Evolutionary conservation across 176 grass and related monocot genomes (phyloP).

Genomic region (Carex parvula): DNA sequence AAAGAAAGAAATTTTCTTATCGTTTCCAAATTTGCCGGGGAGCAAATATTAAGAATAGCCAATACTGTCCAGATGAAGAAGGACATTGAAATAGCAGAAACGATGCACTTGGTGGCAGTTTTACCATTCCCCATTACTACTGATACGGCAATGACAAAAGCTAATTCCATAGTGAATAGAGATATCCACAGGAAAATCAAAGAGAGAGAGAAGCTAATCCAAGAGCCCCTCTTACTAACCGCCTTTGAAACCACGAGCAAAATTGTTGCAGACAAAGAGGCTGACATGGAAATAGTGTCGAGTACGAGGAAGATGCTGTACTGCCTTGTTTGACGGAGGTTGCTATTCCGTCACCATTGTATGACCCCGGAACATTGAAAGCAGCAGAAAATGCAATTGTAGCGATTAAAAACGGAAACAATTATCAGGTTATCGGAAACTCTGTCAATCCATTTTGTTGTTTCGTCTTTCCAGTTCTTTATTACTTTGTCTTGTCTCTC

Average conservation of each 20-base stretch:
- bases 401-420: constrained; percentile 41
- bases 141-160: constrained; percentile 22
- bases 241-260: constrained; percentile 30
- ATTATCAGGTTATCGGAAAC: constrained; percentile 36
- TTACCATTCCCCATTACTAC: not conserved
- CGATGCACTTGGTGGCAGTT: not conserved
- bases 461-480: constrained; percentile 33
- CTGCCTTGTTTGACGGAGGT: constrained; percentile 6
- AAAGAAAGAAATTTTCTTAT: not conserved
- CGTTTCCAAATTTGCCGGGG: not conserved
- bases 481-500: constrained; percentile 42
- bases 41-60: not conserved
- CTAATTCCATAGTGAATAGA: constrained; percentile 40
- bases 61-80: not conserved
- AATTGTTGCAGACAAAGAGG: constrained; percentile 35
- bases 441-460: constrained; percentile 35
- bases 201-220: constrained; percentile 26
- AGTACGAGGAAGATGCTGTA: constrained; percentile 35
- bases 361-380: constrained; percentile 54
- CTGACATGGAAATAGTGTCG: constrained; percentile 34
- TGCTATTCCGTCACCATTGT: constrained; percentile 31
- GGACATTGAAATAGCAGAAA: not conserved
- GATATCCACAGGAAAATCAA: constrained; percentile 39
- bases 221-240: constrained; percentile 14
- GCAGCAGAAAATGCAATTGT: constrained; percentile 50